Base-by-base conservation (phyloP, 176 grass and related monocot genomes). In the Oryza glumipatula region DNA sequence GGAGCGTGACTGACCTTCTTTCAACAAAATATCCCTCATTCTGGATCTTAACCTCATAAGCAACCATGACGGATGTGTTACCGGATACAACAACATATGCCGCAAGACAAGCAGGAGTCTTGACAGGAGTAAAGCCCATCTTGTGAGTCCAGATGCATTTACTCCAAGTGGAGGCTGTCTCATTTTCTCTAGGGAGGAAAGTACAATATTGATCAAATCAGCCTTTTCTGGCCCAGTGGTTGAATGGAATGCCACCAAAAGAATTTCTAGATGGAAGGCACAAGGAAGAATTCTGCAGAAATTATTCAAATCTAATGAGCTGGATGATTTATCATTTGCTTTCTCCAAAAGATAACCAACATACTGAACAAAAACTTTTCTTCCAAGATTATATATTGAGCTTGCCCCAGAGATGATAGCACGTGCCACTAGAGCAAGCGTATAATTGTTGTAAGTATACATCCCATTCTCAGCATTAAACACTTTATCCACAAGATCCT, bases 191-290 rank as follows among this genome's bases (percentile, higher is more conserved):
- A 98, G 69, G 56, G 89, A 87, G 74, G 85, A 88, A 52, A 95
- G 83, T 19, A 88, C 60, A 79, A 70, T 88, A 72, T 84, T 90
- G 52, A 79, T 76, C 54, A 95, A 74, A 74, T 84, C 86, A 83
- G 78, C 11, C 83, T 92, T 98, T 76, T 94, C 89, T 68, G 85
- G 82, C 78, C 81, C 87, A 61, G 72, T 84, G 44, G 91, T 81
- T 72, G 91, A 89, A 90, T 98, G 96, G 56, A 98, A 98, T 15
- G 81, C 89, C 81, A 92, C 89, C 86, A 98, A 85, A 65, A 98
- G 70, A 86, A 98, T 94, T 86, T 95, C 96, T 83, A 95, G 88
- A 77, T 95, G 96, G 74, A 98, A 98, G 26, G 89, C 77, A 87
- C 89, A 89, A 77, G 93, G 93, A 72, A 98, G 86, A 83, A 45